Percentiles rank a stretch among this genome's conserved stretches.
Evolutionary conservation across 2,329 filamentous ascomycete species (phyloP).

Genomic region (Claviceps purpurea): DNA sequence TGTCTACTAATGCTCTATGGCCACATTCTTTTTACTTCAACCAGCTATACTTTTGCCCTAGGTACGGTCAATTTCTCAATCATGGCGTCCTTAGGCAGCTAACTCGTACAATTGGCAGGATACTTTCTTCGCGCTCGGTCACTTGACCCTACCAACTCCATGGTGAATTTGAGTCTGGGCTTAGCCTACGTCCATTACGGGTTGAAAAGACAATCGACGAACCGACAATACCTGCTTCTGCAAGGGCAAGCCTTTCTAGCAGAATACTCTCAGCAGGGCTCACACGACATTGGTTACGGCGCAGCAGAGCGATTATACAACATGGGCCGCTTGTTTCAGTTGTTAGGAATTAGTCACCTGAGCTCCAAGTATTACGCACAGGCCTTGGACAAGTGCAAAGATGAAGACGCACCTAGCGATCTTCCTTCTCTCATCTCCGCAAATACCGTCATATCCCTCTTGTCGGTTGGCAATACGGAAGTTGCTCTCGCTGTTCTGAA

Average conservation of each 20-base stretch:
- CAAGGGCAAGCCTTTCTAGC: conserved; percentile 73
- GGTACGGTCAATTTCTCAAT: conserved; percentile 27
- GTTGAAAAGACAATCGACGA: conserved; percentile 79
- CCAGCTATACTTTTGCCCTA: conserved; percentile 69
- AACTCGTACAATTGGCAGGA: conserved; percentile 25
- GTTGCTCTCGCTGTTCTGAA: conserved; percentile 17
- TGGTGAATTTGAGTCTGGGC: conserved; percentile 69
- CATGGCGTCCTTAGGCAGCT: neutral
- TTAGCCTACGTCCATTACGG: conserved; percentile 79
- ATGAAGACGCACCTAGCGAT: conserved; percentile 7
- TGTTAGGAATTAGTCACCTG: conserved; percentile 30
- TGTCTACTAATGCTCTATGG: conserved; percentile 79
- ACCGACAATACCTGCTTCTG: conserved; percentile 74
- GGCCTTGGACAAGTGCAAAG: conserved; percentile 13
- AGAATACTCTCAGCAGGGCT: conserved; percentile 16
- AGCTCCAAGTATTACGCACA: conserved; percentile 57
- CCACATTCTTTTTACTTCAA: conserved; percentile 74
- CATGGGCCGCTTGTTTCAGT: conserved; percentile 23
- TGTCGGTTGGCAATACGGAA: conserved; percentile 17
- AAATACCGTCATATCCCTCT: conserved; percentile 19
- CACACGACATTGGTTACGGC: conserved; percentile 1
- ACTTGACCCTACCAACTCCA: conserved; percentile 61
- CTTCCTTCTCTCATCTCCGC: conserved; percentile 18
- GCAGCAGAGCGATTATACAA: conserved; percentile 25
- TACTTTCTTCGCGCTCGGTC: conserved; percentile 74